Conservation (phyloP, 2,329 filamentous ascomycete species). For the Paradendryphiella salina region DNA sequence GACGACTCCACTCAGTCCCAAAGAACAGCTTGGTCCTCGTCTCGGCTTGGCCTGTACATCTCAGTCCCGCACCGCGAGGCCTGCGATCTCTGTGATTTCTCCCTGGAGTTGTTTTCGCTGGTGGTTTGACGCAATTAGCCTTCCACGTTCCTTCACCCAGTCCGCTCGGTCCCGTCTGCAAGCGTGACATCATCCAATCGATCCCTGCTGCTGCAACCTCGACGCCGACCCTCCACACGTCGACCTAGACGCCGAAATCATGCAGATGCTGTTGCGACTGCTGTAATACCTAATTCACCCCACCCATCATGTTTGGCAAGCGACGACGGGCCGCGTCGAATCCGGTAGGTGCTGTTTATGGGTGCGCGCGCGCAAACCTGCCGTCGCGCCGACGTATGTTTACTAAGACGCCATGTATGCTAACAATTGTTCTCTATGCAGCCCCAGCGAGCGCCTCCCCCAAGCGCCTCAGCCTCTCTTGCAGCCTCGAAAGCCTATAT, state of each 20-base stretch:
- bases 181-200: conserved; percentile 26
- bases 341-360: conserved; percentile 33
- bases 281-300: conserved; percentile 28
- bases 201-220: conserved; percentile 16
- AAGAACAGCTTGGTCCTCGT: conserved; percentile 2
- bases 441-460: conserved; percentile 47
- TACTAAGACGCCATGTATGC: conserved; percentile 24
- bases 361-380: conserved; percentile 6
- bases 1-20: conserved; percentile 6
- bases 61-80: background rate
- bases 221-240: conserved; percentile 8
- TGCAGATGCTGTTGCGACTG: conserved; percentile 30
- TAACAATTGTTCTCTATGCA: conserved; percentile 32
- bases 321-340: conserved; percentile 40
- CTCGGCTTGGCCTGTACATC: background rate
- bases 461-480: conserved; percentile 73
- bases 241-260: conserved; percentile 12
- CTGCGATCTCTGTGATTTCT: background rate
- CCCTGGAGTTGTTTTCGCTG: background rate
- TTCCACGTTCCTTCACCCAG: conserved; percentile 6
- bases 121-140: conserved; percentile 5
- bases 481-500: conserved; percentile 82
- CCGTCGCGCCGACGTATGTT: conserved; percentile 2
- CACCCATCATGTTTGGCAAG: conserved; percentile 39
- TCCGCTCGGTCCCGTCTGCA: conserved; percentile 12